Conservation (phyloP, 139 green algal genomes). For the Zygnema circumcarinatum region DNA sequence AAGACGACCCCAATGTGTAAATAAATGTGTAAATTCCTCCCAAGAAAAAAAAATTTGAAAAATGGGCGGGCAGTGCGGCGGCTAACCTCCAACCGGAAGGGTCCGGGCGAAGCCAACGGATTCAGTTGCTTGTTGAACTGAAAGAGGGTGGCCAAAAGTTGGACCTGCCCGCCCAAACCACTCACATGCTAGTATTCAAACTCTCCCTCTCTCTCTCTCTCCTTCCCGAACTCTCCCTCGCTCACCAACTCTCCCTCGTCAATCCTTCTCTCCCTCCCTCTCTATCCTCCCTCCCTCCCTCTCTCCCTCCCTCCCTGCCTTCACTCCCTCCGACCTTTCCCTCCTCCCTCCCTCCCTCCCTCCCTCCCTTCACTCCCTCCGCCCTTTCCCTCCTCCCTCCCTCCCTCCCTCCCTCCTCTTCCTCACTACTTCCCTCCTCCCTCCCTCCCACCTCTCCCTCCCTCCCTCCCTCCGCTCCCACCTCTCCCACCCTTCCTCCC, state of each 20-base stretch:
- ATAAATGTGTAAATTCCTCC: neutral
- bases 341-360: neutral
- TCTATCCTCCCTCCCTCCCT: neutral
- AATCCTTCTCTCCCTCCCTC: neutral
- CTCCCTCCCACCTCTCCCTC: neutral
- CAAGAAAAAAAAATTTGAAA: neutral
- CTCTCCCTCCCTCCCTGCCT: neutral
- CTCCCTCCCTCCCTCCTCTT: neutral
- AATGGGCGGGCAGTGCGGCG: neutral
- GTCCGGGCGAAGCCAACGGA: slow-evolving; percentile 19
- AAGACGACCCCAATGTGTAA: neutral
- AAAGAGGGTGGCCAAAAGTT: slow-evolving; percentile 41
- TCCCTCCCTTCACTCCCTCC: neutral
- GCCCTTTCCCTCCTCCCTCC: neutral
- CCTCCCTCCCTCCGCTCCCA: neutral
- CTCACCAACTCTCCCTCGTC: neutral
- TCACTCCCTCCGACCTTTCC: neutral
- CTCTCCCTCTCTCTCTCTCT: neutral
- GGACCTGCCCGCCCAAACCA: slow-evolving; percentile 14
- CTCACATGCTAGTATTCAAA: neutral
- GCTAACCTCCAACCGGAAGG: slow-evolving; percentile 39
- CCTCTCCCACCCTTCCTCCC: neutral
- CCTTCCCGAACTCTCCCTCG: neutral
- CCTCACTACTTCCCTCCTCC: neutral
- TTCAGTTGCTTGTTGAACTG: slow-evolving; percentile 49